Evolutionary conservation across 495 filamentous ascomycete genomes (phyloP).

Genomic region (Penicillium cosmopolitanum): DNA sequence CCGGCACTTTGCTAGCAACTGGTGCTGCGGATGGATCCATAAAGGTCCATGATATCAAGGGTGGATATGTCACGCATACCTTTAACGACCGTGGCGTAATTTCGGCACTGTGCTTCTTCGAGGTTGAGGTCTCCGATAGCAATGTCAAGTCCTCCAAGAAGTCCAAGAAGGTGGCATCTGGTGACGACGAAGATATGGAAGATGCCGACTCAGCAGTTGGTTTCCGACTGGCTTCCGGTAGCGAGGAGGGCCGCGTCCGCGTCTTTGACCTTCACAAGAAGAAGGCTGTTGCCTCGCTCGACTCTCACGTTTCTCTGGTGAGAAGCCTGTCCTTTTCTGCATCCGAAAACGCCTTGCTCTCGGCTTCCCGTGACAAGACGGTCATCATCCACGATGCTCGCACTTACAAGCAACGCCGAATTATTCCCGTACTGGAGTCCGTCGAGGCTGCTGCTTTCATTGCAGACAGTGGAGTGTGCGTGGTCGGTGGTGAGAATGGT

Average conservation of each 20-base stretch:
- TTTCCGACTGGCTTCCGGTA: slow-evolving; percentile 86
- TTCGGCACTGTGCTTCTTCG: slow-evolving; percentile 90
- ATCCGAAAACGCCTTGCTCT: slow-evolving; percentile 73
- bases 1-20: slow-evolving; percentile 87
- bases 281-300: slow-evolving; percentile 73
- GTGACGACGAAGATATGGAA: slow-evolving; percentile 45
- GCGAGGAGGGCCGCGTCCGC: slow-evolving; percentile 87
- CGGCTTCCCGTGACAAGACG: slow-evolving; percentile 94
- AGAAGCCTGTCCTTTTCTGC: slow-evolving; percentile 79
- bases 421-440: slow-evolving; percentile 82
- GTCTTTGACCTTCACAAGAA: slow-evolving; percentile 91
- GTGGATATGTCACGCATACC: slow-evolving; percentile 91
- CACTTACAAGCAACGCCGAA: slow-evolving; percentile 81
- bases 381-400: slow-evolving; percentile 86
- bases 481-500: slow-evolving; percentile 86
- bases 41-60: slow-evolving; percentile 95
- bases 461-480: slow-evolving; percentile 66
- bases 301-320: slow-evolving; percentile 92
- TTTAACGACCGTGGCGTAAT: slow-evolving; percentile 91
- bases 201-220: slow-evolving; percentile 48
- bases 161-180: slow-evolving; percentile 30
- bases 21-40: slow-evolving; percentile 89
- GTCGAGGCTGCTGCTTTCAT: slow-evolving; percentile 85
- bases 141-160: slow-evolving; percentile 43
- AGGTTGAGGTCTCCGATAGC: slow-evolving; percentile 50